phyloP scores from a whole-genome alignment of 371 early-diverging fungal species.

The Mortierella sp. region DNA sequence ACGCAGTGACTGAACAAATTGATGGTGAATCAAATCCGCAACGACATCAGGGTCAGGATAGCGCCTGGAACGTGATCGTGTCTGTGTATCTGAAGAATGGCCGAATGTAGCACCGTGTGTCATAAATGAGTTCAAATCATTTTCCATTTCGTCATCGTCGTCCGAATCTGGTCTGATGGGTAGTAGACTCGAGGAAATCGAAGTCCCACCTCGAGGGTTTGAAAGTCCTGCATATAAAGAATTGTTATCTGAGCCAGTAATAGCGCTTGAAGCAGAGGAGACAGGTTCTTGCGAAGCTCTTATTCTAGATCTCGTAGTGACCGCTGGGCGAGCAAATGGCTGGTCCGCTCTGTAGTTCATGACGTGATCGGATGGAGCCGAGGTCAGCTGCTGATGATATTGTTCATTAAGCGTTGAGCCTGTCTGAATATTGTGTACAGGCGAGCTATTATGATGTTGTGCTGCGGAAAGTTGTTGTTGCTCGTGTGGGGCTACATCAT shows the following conservation, averaged over 20 bases:
- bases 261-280: conserved; percentile 15
- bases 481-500: conserved; percentile 16
- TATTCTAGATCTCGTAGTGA: conserved; percentile 9
- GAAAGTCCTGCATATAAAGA: conserved; percentile 22
- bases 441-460: background rate
- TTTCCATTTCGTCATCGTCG: conserved; percentile 38
- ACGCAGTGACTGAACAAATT: conserved; percentile 27
- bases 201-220: conserved; percentile 48
- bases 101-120: background rate
- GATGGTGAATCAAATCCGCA: conserved; percentile 36
- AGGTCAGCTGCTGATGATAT: background rate
- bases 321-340: background rate
- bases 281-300: conserved; percentile 11
- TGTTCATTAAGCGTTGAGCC: background rate
- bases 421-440: background rate
- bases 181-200: conserved; percentile 47
- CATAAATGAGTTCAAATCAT: conserved; percentile 4
- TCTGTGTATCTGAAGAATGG: no score
- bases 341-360: background rate
- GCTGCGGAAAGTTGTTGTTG: conserved; percentile 9
- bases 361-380: conserved; percentile 4
- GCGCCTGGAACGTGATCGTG: conserved; percentile 8
- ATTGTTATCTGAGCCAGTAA: conserved; percentile 15
- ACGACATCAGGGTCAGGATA: conserved; percentile 22
- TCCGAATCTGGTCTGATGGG: conserved; percentile 55